phyloP scores from a whole-genome alignment of 1,284 basidiomycete genomes.

The Farysia itapuensis region DNA sequence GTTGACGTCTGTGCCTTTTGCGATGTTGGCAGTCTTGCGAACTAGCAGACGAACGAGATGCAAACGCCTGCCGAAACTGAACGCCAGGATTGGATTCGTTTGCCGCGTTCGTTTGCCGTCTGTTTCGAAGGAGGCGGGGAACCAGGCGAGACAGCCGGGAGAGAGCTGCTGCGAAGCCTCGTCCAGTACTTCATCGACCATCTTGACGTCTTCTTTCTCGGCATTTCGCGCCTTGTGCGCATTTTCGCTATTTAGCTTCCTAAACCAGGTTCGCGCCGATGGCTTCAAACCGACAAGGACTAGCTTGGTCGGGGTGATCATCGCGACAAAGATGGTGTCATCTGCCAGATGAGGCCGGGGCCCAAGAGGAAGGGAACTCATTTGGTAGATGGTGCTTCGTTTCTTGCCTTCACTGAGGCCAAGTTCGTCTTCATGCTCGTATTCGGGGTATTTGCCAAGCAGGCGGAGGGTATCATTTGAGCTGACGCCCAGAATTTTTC shows the following conservation, averaged over 20 bases:
- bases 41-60: slow-evolving; percentile 38
- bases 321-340: slow-evolving; percentile 77
- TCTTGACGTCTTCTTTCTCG: slow-evolving; percentile 1
- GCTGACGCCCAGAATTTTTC: slow-evolving; percentile 91
- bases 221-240: not conserved
- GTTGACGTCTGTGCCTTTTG: not conserved
- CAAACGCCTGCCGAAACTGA: slow-evolving; percentile 39
- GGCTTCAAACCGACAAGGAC: slow-evolving; percentile 93
- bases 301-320: slow-evolving; percentile 85
- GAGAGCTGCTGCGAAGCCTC: not conserved
- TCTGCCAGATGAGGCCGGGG: slow-evolving; percentile 76
- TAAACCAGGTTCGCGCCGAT: slow-evolving; percentile 82
- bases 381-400: slow-evolving; percentile 69
- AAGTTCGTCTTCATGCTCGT: slow-evolving; percentile 27
- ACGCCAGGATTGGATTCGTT: slow-evolving; percentile 49
- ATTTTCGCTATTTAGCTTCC: slow-evolving; percentile 18
- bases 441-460: slow-evolving; percentile 74
- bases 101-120: slow-evolving; percentile 27
- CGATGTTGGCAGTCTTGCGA: slow-evolving; percentile 11
- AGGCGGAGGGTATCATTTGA: slow-evolving; percentile 92
- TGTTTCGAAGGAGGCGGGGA: slow-evolving; percentile 36
- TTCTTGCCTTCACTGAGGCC: slow-evolving; percentile 16
- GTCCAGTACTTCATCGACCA: not conserved
- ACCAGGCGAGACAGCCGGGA: slow-evolving; percentile 47
- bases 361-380: slow-evolving; percentile 81